Percentiles rank a stretch among this genome's conserved stretches.
Evolutionary conservation across 306 rosid species (phyloP).

Genomic region (Glycyrrhiza uralensis): DNA sequence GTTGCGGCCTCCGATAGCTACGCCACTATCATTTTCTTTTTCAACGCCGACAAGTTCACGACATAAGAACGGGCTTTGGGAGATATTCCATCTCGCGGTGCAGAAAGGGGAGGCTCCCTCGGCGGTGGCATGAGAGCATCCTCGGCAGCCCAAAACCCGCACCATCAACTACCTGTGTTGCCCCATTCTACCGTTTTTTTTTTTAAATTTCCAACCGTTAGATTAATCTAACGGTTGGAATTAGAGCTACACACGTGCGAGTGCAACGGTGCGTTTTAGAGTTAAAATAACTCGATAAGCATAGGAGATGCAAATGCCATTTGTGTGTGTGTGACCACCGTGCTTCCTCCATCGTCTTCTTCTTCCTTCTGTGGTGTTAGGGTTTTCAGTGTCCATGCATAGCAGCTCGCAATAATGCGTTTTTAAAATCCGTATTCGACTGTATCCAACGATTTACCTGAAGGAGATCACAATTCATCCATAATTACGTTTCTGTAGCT

Average conservation of each 20-base stretch:
- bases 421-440: not conserved
- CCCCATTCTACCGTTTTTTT: too few species aligned
- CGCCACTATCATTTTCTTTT: too few species aligned
- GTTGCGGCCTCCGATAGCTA: too few species aligned
- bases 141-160: too few species aligned
- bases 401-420: not conserved
- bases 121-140: too few species aligned
- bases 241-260: not conserved
- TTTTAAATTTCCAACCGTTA: too few species aligned
- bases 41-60: too few species aligned
- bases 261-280: slow-evolving; percentile 25
- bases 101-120: too few species aligned
- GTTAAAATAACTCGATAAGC: not conserved
- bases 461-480: slow-evolving; percentile 1
- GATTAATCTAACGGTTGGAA: too few species aligned
- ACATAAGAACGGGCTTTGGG: too few species aligned
- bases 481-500: not conserved
- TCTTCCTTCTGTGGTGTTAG: slow-evolving; percentile 15
- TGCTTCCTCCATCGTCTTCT: slow-evolving; percentile 7
- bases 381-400: slow-evolving; percentile 25
- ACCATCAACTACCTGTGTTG: too few species aligned
- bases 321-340: slow-evolving; percentile 10
- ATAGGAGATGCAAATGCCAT: not conserved
- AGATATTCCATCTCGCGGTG: too few species aligned
- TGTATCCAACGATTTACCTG: not conserved